Evolutionary conservation across 768 basidiomycete species (phyloP), one percentile per base, ranked within the genome.

Genomic region (Pulveroboletus frians): DNA sequence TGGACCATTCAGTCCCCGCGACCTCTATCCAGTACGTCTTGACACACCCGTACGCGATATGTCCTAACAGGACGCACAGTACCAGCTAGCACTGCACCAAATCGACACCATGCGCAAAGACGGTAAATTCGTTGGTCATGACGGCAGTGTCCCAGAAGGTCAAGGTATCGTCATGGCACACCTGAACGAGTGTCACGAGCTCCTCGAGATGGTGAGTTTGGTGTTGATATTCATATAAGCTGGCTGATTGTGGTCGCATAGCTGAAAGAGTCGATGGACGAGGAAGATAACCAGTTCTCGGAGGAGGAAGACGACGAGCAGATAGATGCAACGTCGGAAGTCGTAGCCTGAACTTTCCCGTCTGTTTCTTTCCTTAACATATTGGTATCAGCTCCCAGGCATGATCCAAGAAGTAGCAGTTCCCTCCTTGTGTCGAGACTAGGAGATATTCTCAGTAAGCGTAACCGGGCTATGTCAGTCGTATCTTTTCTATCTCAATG

Each of bases 121-220:
- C 52, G 96, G 95, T 36, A 92, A 89, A 61, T 98, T 98, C 61
- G 71, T 93, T 21, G 89, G 91, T 20, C 75, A 79, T 15, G 94
- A 96, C 59, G 94, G 95, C 1, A 73, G 77, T 23, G 81, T 98
- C 56, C 95, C 95, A 1, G 95, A 98, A 66, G 95, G 95, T 3
- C 95, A 98, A 65, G 95, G 91, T 13, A 92, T 95, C 58, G 78
- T 98, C 46, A 92, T 92, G 77, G 94, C 95, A 4, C 92, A 97
- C 67, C 71, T 98, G 43, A 93, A 87, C 55, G 95, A 98, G 69
- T 95, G 93, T 51, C 95, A 98, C 61, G 95, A 97, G 66, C 72
- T 97, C 47, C 74, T 97, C 11, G 92, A 93, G 71, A 95, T 97
- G 92, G 89, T 89, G 56, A 35, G 78, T 63, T 36, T 46, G 7